phyloP scores from a whole-genome alignment of 495 filamentous ascomycete species.

The Penicillium crystallinum region DNA sequence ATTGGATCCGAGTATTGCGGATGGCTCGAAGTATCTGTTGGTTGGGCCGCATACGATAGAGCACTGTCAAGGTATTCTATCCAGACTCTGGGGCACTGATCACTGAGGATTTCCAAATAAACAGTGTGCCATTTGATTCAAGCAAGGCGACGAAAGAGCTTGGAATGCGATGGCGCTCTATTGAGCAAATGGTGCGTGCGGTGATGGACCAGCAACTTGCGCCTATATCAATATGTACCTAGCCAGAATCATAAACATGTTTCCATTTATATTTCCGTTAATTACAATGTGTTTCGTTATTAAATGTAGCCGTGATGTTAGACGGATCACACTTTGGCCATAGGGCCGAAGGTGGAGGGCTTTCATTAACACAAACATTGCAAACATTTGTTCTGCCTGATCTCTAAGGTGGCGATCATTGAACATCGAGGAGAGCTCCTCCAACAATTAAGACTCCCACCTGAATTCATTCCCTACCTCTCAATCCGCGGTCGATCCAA shows the following conservation, averaged over 20 bases:
- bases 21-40: constrained; percentile 28
- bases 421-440: constrained; percentile 1
- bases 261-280: too few species aligned
- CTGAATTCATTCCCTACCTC: too few species aligned
- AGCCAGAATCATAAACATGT: too few species aligned
- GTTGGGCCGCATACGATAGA: constrained; percentile 16
- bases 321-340: too few species aligned
- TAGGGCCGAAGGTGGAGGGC: too few species aligned
- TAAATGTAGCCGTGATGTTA: too few species aligned
- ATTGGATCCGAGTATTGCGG: constrained; percentile 17
- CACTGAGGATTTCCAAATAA: constrained; percentile 11
- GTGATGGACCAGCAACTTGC: constrained; percentile 39
- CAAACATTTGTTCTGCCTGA: constrained; percentile 9
- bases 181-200: constrained; percentile 29
- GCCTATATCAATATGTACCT: too few species aligned
- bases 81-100: constrained; percentile 22
- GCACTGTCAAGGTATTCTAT: constrained; percentile 30
- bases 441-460: background rate
- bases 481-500: too few species aligned
- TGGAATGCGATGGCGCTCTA: constrained; percentile 29
- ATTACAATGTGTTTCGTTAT: too few species aligned
- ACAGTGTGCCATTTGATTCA: constrained; percentile 46
- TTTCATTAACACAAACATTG: background rate
- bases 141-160: constrained; percentile 49
- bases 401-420: constrained; percentile 10